Evolutionary conservation across 495 filamentous ascomycete species (phyloP), one percentile per base, ranked within the genome.

Genomic region (Hypomontagnella monticulosa): DNA sequence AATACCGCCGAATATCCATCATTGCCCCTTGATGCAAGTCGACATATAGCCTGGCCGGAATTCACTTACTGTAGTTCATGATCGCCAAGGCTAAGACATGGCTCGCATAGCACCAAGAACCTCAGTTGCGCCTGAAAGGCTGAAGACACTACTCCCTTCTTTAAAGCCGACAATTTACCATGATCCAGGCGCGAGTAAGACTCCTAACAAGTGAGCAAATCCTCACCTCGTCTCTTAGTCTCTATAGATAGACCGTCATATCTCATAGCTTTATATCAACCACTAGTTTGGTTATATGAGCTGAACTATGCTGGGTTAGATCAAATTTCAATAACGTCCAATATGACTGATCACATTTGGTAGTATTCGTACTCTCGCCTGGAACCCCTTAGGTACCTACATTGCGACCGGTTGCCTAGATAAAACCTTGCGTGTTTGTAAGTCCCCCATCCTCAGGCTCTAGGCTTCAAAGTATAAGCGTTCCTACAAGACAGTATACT

Each of bases 321-420:
- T 6, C 6, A 6, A 27, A 19, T 14, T 55, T 12, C 34, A 41
- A 12, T 53, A 16, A 27, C 19, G 27, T 10, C 36, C 3, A 53
- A 41, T 8, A 33, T 44, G 16, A 40, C 57, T 57, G 8, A 59
- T 15, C 4, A 52, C 19, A 34, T 16, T 12, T 52, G 7, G 32
- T 57, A 83, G 79, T 19, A 72, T 86, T 27, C 87, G 91, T 33
- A 88, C 91, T 12, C 84, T 99, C 67, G 88, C 89, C 61, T 99
- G 95, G 95, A 96, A 93, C 67, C 89, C 93, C 4, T 82, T 91
- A 0, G 93, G 96, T 20, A 91, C 85, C 20, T 82, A 96, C 10
- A 88, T 99, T 61, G 95, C 96, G 1, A 93, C 93, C 2, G 96
- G 92, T 37, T 86, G 92, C 18, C 82, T 86, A 7, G 91, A 96